Percentiles rank a stretch among this genome's conserved stretches.
Conservation (phyloP, 495 filamentous ascomycete species). For the Penicillium coffeae region DNA sequence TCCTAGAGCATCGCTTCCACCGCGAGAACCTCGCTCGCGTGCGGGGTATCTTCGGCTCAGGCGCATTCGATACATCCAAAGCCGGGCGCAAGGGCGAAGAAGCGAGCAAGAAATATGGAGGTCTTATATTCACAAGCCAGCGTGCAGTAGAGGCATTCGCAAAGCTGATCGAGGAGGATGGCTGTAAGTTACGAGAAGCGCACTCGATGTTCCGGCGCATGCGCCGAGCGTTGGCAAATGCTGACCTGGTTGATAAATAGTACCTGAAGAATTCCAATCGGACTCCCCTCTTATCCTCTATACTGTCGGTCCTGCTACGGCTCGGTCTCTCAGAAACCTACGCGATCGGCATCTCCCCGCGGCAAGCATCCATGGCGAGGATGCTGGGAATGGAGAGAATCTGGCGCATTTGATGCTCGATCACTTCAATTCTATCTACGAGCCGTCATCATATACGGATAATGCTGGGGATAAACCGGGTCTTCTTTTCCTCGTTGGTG, state of each 20-base stretch:
- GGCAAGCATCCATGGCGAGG: constrained; percentile 64
- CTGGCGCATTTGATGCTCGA: constrained; percentile 72
- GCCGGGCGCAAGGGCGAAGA: not conserved
- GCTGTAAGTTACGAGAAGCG: constrained; percentile 20
- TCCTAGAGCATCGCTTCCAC: constrained; percentile 69
- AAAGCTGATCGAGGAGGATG: constrained; percentile 52
- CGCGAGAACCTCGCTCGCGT: constrained; percentile 43
- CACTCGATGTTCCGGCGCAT: constrained; percentile 2
- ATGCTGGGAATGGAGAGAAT: constrained; percentile 76
- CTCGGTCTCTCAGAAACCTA: constrained; percentile 62
- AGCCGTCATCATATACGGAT: constrained; percentile 30
- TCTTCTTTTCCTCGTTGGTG: constrained; percentile 82
- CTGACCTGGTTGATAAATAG: too few relatives aligned
- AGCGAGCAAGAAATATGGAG: constrained; percentile 57
- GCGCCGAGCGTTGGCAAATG: too few relatives aligned
- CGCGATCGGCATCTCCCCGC: constrained; percentile 35
- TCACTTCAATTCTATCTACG: constrained; percentile 53
- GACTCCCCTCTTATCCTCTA: constrained; percentile 56
- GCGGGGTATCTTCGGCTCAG: constrained; percentile 33
- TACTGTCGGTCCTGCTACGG: constrained; percentile 89
- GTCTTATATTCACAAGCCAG: constrained; percentile 90
- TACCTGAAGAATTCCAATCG: not conserved
- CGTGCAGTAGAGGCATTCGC: constrained; percentile 86
- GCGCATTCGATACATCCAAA: constrained; percentile 14
- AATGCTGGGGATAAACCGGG: constrained; percentile 42